Conservation (phyloP, 1,139 yeast species). For the Meyerozyma guilliermondii region DNA sequence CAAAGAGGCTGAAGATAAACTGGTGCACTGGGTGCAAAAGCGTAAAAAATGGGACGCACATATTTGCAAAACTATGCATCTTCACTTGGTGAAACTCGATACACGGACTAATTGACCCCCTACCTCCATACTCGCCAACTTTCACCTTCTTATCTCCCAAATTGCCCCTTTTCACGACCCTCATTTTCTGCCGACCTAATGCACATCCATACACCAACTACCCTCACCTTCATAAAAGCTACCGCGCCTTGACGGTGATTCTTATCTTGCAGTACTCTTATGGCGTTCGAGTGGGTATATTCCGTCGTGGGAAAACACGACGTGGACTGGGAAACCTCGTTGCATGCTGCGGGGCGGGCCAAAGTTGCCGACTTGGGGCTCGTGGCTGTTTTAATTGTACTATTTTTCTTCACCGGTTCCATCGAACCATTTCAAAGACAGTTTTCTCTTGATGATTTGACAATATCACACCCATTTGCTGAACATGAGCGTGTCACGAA, state of each 20-base stretch:
- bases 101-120: not conserved
- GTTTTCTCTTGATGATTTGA: conserved; percentile 41
- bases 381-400: conserved; percentile 33
- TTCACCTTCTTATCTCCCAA: not conserved
- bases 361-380: conserved; percentile 46
- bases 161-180: not conserved
- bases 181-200: not conserved
- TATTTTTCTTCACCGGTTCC: conserved; percentile 41
- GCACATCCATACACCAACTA: not conserved
- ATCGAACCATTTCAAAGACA: conserved; percentile 68
- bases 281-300: not conserved
- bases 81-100: not conserved
- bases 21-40: not conserved
- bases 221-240: not conserved
- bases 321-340: not conserved
- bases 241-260: not conserved
- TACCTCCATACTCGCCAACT: not conserved
- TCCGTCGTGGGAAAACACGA: not conserved
- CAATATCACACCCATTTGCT: conserved; percentile 45
- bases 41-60: too few relatives aligned
- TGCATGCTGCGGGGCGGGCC: not conserved
- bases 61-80: not conserved
- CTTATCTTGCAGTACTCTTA: not conserved
- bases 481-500: conserved; percentile 36
- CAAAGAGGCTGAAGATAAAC: not conserved